Base-by-base conservation (phyloP, 495 filamentous ascomycete species). In the Emericellopsis terricola region DNA sequence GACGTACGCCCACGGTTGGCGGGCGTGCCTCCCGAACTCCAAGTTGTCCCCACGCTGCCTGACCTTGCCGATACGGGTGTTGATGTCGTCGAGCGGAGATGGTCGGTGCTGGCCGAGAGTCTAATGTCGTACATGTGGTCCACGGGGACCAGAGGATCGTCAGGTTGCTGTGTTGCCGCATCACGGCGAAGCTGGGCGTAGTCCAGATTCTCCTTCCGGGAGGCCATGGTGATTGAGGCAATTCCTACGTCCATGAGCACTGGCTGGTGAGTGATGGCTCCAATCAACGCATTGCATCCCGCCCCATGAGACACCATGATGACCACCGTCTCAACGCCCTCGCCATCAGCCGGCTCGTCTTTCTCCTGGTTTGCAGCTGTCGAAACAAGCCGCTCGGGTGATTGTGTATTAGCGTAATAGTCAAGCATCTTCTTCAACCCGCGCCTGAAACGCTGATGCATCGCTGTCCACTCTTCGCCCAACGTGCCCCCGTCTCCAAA, bases 221-320 rank as follows among this genome's bases (percentile, higher is more conserved):
- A 70, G 8, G 87, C 86, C 75, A 94, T 76, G 0, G 89, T 94
- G 18, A 97, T 62, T 0, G 84, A 92, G 7, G 86, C 79, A 56
- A 87, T 83, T 20, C 71, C 76, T 11, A 96, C 79, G 49, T 96
- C 86, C 31, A 89, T 64, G 6, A 99, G 65, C 2, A 87, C 80
- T 0, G 89, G 83, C 41, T 87, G 78, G 34, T 86, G 77, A 0
- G 81, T 91, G 36, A 99, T 61, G 3, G 82, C 82, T 4, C 87
- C 85, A 32, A 96, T 85, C 31, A 99, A 54, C 0, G 89, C 91
- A 55, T 99, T 99, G 55, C 89, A 93, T 31, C 86, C 91, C 8
- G 91, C 91, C n/a, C 87, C 87, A 46, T 99, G 89, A 0, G 91
- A 93, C 33, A 99, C 82, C 9, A 99, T 54, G 19, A 99, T 65